These are phyloP conservation scores for Copromyces sp. DNA, from an alignment of 495 filamentous ascomycete species.

Conservation along the genomic window DNA sequence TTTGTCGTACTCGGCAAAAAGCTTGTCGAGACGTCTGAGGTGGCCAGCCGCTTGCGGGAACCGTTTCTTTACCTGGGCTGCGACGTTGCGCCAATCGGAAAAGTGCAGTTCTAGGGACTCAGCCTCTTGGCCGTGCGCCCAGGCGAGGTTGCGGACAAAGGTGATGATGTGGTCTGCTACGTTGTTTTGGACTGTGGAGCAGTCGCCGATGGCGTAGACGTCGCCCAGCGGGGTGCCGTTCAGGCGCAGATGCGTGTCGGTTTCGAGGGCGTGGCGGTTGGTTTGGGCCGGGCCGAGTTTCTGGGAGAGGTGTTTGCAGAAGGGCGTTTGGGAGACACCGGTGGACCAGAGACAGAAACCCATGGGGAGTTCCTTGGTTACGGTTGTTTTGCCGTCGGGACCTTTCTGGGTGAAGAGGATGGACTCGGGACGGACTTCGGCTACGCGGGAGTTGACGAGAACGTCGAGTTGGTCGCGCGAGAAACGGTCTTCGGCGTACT, in stretches of 20 bases:
- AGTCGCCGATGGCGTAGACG: conserved; percentile 97
- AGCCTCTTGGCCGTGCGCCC: conserved; percentile 83
- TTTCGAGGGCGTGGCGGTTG: conserved; percentile 88
- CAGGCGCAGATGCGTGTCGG: conserved; percentile 85
- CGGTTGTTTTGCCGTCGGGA: conserved; percentile 51
- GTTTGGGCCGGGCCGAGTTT: conserved; percentile 65
- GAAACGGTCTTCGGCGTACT: conserved; percentile 86
- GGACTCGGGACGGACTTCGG: conserved; percentile 70
- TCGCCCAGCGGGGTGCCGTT: conserved; percentile 88
- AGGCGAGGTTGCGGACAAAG: conserved; percentile 83
- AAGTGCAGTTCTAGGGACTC: conserved; percentile 75
- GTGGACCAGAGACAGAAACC: conserved; percentile 98
- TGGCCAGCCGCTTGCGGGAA: conserved; percentile 93
- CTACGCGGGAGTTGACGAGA: conserved; percentile 82
- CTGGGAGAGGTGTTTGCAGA: conserved; percentile 61
- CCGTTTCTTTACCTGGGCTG: conserved; percentile 67
- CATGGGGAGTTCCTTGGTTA: conserved; percentile 89
- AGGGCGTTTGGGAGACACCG: conserved; percentile 78
- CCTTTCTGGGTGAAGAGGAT: conserved; percentile 80
- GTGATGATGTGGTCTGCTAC: conserved; percentile 74
- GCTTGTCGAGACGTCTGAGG: conserved; percentile 74
- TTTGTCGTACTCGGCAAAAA: conserved; percentile 86
- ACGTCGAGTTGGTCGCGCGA: conserved; percentile 84
- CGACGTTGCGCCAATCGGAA: conserved; percentile 77
- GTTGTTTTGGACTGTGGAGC: conserved; percentile 93